Percentiles rank a stretch among this genome's conserved stretches.
Conservation (phyloP, 2,329 filamentous ascomycete species). For the Hymenoscyphus scutula region DNA sequence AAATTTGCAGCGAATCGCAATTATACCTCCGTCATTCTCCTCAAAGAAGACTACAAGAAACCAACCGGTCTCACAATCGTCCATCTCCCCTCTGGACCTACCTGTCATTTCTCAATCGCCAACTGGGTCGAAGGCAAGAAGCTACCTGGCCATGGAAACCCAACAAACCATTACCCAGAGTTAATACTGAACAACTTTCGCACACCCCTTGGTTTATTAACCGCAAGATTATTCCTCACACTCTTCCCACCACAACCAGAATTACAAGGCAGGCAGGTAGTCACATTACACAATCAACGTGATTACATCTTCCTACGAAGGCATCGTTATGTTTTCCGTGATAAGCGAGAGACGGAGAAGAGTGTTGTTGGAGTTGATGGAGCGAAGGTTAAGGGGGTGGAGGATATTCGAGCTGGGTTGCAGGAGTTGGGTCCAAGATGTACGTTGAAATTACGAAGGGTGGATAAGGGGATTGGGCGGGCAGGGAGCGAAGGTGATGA, state of each 20-base stretch:
- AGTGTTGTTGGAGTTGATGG: conserved; percentile 79
- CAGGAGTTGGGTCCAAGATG: conserved; percentile 86
- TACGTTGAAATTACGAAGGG: conserved; percentile 82
- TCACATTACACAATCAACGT: conserved; percentile 91
- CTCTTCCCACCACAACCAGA: conserved; percentile 81
- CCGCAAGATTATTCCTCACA: conserved; percentile 78
- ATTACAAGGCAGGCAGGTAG: conserved; percentile 80
- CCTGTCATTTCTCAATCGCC: conserved; percentile 86
- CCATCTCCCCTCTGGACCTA: conserved; percentile 80
- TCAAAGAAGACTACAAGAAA: conserved; percentile 87
- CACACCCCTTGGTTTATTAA: conserved; percentile 84
- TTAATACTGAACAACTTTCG: conserved; percentile 92
- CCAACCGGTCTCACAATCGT: conserved; percentile 80
- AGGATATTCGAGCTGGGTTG: conserved; percentile 80
- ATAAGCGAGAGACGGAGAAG: conserved; percentile 85
- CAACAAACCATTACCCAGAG: conserved; percentile 88
- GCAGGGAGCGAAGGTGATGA: conserved; percentile 57
- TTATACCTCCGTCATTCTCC: conserved; percentile 79
- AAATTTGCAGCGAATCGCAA: conserved; percentile 78
- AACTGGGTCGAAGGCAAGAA: conserved; percentile 90
- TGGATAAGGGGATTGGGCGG: conserved; percentile 81
- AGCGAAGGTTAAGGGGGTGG: conserved; percentile 77
- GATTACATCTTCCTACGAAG: conserved; percentile 93
- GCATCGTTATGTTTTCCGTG: conserved; percentile 89
- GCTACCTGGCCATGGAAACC: conserved; percentile 82